A percentile compares a stretch with the other conserved stretches of the same genome.
phyloP scores from a whole-genome alignment of 352 stramenopile species.

The Phytopythium helicoides region DNA sequence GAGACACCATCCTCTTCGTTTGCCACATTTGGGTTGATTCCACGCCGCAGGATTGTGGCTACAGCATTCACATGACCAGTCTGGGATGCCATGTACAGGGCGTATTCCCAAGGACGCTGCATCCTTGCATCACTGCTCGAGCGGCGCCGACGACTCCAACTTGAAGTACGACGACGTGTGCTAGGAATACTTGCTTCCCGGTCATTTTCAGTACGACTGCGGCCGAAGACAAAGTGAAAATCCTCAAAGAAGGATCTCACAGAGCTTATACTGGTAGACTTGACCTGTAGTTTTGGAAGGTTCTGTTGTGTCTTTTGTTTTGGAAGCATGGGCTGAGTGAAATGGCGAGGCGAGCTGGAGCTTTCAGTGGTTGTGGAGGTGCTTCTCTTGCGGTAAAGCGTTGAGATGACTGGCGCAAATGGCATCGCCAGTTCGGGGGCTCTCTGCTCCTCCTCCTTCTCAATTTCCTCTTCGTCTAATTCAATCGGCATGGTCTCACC shows the following conservation, averaged over 20 bases:
- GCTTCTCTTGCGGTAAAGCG: neutral
- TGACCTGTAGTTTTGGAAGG: constrained; percentile 39
- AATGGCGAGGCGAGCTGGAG: no score
- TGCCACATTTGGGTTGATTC: constrained; percentile 35
- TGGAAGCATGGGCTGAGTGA: neutral
- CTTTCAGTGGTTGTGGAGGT: neutral
- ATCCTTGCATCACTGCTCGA: constrained; percentile 11
- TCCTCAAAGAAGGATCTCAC: constrained; percentile 43
- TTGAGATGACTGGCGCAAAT: neutral
- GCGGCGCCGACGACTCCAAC: neutral
- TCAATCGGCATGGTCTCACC: neutral
- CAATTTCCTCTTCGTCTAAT: constrained; percentile 9
- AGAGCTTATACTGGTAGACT: constrained; percentile 24
- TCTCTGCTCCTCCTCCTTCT: constrained; percentile 2
- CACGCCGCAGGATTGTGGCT: constrained; percentile 38
- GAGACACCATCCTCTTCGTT: constrained; percentile 32
- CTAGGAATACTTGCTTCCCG: no score
- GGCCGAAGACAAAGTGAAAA: constrained; percentile 33
- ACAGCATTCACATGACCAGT: constrained; percentile 46
- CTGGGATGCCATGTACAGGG: constrained; percentile 48
- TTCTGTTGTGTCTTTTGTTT: constrained; percentile 1
- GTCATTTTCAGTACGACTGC: neutral
- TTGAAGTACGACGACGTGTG: no score
- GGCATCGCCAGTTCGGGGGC: neutral
- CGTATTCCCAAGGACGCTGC: constrained; percentile 46